Conservation (phyloP, 208 protist genomes). For the Trypanosoma conorhini region DNA sequence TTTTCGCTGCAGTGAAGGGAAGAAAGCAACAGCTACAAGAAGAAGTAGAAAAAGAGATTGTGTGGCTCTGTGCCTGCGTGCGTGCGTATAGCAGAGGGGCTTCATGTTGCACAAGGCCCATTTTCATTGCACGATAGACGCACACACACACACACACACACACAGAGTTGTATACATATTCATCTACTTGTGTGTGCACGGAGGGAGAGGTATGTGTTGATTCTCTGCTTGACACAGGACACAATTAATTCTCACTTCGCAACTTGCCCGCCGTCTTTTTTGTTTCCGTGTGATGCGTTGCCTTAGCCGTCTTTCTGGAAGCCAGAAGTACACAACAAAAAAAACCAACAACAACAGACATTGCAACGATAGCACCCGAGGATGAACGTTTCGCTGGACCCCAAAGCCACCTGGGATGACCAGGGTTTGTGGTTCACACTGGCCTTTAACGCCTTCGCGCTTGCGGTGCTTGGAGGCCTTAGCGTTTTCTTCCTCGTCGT, state of each 20-base stretch:
- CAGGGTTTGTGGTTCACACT: constrained; percentile 75
- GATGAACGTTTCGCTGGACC: constrained; percentile 13
- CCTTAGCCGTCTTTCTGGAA: background rate
- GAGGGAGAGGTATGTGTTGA: no score
- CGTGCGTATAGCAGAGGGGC: no score
- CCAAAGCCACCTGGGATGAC: constrained; percentile 59
- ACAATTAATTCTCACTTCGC: no score
- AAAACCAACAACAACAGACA: no score
- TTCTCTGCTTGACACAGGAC: no score
- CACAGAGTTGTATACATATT: no score
- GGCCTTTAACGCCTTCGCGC: constrained; percentile 34
- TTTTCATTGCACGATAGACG: no score
- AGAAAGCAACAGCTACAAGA: no score
- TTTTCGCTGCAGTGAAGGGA: background rate
- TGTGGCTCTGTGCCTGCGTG: background rate
- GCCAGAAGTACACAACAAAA: background rate
- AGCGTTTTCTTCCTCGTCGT: constrained; percentile 46
- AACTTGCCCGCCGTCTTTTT: background rate
- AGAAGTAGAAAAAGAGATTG: background rate
- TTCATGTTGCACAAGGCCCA: no score
- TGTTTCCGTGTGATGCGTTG: background rate
- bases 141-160: no score
- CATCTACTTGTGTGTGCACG: no score
- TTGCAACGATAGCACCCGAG: background rate
- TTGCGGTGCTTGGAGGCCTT: constrained; percentile 35